phyloP scores from a whole-genome alignment of 768 basidiomycete genomes.

The Crassisporium funariophilum region DNA sequence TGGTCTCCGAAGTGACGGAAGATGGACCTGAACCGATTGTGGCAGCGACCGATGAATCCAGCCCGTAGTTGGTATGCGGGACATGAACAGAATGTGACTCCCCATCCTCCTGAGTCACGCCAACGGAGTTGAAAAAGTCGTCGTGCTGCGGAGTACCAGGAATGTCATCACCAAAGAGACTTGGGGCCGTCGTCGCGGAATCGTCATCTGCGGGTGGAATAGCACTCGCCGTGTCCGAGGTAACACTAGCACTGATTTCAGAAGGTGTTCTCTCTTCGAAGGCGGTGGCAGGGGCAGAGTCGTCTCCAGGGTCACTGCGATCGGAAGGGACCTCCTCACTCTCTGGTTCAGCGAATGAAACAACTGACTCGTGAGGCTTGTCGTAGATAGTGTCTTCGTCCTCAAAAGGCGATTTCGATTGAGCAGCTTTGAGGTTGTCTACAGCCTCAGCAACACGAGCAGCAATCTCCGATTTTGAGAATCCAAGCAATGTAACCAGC shows the following conservation, averaged over 20 bases:
- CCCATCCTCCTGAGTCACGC: constrained; percentile 47
- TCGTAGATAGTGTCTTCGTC: constrained; percentile 44
- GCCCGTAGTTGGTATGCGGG: constrained; percentile 77
- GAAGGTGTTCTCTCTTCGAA: constrained; percentile 68
- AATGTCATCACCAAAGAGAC: constrained; percentile 83
- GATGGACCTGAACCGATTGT: constrained; percentile 92
- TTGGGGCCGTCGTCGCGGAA: constrained; percentile 84
- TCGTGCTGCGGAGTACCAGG: constrained; percentile 70
- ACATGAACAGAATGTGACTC: constrained; percentile 51
- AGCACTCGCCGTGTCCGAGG: constrained; percentile 61
- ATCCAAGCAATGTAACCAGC: constrained; percentile 86
- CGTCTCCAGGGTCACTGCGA: constrained; percentile 41
- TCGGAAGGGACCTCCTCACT: constrained; percentile 43
- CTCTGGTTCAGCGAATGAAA: constrained; percentile 84
- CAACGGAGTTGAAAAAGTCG: constrained; percentile 90
- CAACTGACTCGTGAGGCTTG: constrained; percentile 69
- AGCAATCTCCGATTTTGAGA: constrained; percentile 86
- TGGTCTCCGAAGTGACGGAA: constrained; percentile 70
- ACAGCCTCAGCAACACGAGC: constrained; percentile 81
- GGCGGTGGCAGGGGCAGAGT: constrained; percentile 29
- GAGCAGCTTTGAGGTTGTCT: constrained; percentile 62
- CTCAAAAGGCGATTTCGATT: constrained; percentile 32
- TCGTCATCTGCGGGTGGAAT: constrained; percentile 66
- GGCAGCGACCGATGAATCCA: constrained; percentile 92
- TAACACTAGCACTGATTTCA: constrained; percentile 66